phyloP scores from a whole-genome alignment of 345 rosid species.

The Eucalyptus tenuipes region DNA sequence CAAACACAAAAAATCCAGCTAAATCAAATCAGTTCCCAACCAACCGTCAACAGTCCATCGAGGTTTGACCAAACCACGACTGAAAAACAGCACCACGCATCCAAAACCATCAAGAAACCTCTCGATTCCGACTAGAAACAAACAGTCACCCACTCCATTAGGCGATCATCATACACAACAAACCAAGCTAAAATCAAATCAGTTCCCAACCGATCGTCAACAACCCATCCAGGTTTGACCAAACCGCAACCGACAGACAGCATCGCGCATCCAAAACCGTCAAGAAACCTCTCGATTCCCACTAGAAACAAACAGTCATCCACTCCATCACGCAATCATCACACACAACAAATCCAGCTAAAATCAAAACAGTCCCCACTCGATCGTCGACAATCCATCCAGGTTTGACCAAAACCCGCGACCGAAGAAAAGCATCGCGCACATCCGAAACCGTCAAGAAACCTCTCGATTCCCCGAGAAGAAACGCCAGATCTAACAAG shows the following conservation, averaged over 20 bases:
- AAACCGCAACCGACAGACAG: background rate
- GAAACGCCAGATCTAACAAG: background rate
- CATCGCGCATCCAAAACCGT: background rate
- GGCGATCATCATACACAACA: background rate
- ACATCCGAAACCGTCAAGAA: background rate
- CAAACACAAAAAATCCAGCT: background rate
- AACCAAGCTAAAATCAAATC: background rate
- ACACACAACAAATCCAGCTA: background rate
- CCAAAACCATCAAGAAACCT: background rate
- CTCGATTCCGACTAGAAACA: background rate
- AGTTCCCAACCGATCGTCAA: background rate
- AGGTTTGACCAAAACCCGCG: background rate
- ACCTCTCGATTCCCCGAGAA: background rate
- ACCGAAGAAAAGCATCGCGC: background rate
- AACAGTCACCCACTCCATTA: background rate
- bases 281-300: background rate
- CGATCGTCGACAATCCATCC: background rate
- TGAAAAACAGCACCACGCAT: background rate
- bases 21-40: background rate
- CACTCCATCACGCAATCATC: background rate
- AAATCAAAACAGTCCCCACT: background rate
- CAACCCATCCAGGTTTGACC: background rate
- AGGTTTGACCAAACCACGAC: background rate
- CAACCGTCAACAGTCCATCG: background rate
- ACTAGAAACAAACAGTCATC: background rate